Base-by-base conservation (phyloP, 768 basidiomycete species). In the Kwoniella dendrophila region DNA sequence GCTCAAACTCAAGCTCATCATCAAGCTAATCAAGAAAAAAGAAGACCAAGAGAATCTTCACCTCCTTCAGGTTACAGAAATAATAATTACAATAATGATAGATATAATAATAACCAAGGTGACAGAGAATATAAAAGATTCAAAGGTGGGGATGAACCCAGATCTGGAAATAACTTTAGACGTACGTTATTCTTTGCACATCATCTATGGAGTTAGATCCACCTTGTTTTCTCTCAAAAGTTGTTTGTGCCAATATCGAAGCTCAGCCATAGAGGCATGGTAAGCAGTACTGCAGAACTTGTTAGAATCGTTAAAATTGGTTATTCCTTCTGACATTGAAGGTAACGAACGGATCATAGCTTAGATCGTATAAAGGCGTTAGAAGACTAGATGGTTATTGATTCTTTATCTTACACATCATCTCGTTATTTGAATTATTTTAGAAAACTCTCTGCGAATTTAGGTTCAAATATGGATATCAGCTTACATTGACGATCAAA, bases 111-210 rank as follows among this genome's bases (percentile, higher is more conserved):
- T 29, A 29, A 27, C 26, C 36, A 41, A 44, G 56, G 45, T 30
- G 56, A 57, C 30, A 49, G 33, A 18, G 64, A 57, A 29, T 33
- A 51, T 20, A 66, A 66, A 33, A 50, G 59, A 18, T 60, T 61
- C 36, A 66, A 33, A 24, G 20, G 27, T 4, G 63, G 60, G 22
- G 51, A 65, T 50, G 32, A 29, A 20, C 32, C 47, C 26, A 49
- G 49, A 51, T 22, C 36, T 47, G 48, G 27, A 6, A 41, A 59
- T 20, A 53, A 65, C 24, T 45, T 20, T 51, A 66, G 64, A 66
- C 53, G 64, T 66, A 66, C 59, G 64, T 66, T 66, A 6, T 14
- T 18, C 34, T 22, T 43, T 53, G 27, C 51, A 5, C 54, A 26
- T 54, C 12, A 26, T 18, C 29, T 29, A 14, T 43, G 40, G 55